Conservation (phyloP, 257 asterid species). For the Salvia hispanica region DNA sequence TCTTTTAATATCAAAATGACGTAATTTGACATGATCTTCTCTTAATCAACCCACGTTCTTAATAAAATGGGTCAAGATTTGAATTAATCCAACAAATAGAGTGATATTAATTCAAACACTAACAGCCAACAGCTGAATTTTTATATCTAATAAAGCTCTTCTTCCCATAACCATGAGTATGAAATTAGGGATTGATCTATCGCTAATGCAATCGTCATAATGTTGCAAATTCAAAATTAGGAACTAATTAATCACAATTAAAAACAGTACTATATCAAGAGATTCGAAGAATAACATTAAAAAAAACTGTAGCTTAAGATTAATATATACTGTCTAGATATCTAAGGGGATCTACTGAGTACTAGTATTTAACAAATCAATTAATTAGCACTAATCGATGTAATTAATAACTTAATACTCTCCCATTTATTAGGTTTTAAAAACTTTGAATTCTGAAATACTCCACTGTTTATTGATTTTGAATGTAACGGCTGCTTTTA, state of each 20-base stretch:
- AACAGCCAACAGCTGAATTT: background rate
- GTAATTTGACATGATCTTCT: too few relatives aligned
- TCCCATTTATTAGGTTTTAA: conserved; percentile 38
- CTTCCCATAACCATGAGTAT: conserved; percentile 41
- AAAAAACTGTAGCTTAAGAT: conserved; percentile 19
- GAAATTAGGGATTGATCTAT: conserved; percentile 31
- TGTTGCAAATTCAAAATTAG: conserved; percentile 27
- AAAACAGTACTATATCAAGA: conserved; percentile 7
- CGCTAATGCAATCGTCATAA: conserved; percentile 49
- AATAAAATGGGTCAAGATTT: background rate
- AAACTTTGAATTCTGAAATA: conserved; percentile 59
- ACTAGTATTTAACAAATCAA: conserved; percentile 36
- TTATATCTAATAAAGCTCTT: conserved; percentile 23
- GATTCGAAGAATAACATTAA: conserved; percentile 19
- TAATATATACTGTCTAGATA: conserved; percentile 39
- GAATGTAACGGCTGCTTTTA: conserved; percentile 44
- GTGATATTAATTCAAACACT: conserved; percentile 39
- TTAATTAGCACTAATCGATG: conserved; percentile 45
- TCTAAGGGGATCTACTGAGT: conserved; percentile 37
- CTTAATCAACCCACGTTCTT: background rate
- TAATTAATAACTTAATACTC: conserved; percentile 24
- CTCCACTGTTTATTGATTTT: conserved; percentile 27
- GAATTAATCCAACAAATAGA: conserved; percentile 3
- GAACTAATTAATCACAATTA: conserved; percentile 22
- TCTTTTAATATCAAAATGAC: too few relatives aligned